phyloP scores from a whole-genome alignment of 2,329 filamentous ascomycete genomes.

The Cytospora piceicola region DNA sequence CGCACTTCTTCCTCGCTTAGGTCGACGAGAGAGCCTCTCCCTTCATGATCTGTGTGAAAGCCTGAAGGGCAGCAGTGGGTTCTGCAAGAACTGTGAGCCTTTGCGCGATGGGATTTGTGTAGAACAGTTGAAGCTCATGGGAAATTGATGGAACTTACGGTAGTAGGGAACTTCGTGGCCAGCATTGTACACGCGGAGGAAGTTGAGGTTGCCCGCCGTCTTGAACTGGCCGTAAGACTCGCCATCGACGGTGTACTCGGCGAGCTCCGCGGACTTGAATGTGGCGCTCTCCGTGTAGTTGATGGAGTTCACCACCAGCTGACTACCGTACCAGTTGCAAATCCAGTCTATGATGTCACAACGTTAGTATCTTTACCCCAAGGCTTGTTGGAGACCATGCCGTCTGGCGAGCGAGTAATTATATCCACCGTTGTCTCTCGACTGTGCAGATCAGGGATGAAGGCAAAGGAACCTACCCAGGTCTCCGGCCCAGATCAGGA shows the following conservation, averaged over 20 bases:
- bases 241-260: conserved; percentile 54
- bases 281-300: conserved; percentile 45
- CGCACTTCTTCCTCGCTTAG: neutral
- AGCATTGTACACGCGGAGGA: conserved; percentile 45
- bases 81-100: neutral
- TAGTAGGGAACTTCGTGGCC: conserved; percentile 31
- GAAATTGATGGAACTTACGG: conserved; percentile 23
- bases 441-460: no score
- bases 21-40: conserved; percentile 24
- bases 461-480: conserved; percentile 40
- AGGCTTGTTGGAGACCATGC: no score
- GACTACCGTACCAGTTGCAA: conserved; percentile 61
- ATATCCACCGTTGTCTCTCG: neutral
- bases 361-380: conserved; percentile 27
- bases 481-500: conserved; percentile 60
- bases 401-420: no score
- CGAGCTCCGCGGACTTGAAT: conserved; percentile 45
- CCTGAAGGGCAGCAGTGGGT: conserved; percentile 27
- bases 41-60: conserved; percentile 30
- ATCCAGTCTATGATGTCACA: conserved; percentile 51
- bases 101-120: neutral
- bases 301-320: conserved; percentile 51
- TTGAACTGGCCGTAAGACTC: conserved; percentile 54
- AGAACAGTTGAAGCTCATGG: no score
- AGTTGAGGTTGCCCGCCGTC: conserved; percentile 52